These are phyloP conservation scores for Pseudogymnoascus sp. DNA, from an alignment of 2,329 filamentous ascomycete genomes.

Conservation along the genomic window DNA sequence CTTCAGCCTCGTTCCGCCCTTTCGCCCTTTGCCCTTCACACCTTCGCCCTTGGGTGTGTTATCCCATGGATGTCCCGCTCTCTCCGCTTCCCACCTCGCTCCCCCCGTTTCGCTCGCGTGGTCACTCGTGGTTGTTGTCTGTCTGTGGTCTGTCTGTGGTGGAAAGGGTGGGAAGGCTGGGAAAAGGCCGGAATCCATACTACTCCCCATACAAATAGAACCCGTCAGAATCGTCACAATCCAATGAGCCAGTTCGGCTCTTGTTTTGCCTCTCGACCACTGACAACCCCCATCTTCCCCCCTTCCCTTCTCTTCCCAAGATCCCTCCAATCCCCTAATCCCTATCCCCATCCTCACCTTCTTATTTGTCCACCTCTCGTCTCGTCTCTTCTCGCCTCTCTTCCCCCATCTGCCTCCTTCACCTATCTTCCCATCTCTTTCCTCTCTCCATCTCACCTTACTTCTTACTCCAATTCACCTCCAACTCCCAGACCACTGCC, in stretches of 20 bases:
- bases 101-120: background rate
- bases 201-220: background rate
- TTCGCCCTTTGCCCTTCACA: background rate
- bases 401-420: slow-evolving; percentile 3
- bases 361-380: slow-evolving; percentile 9
- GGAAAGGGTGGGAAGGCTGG: background rate
- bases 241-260: background rate
- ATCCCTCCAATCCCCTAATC: slow-evolving; percentile 3
- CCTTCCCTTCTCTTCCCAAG: slow-evolving; percentile 9
- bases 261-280: background rate
- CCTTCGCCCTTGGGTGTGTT: background rate
- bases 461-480: background rate
- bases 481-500: background rate
- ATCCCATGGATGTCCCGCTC: background rate
- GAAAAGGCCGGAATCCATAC: background rate
- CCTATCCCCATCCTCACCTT: slow-evolving; percentile 10
- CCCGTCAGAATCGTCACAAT: background rate
- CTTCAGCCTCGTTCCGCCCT: background rate
- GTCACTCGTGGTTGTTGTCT: background rate
- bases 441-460: slow-evolving; percentile 1
- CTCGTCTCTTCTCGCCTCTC: slow-evolving; percentile 10
- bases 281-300: background rate
- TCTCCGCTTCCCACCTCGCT: background rate
- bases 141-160: background rate
- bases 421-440: slow-evolving; percentile 9